Base-by-base conservation (phyloP, 306 rosid species). In the barrel medic (Medicago truncatula) region DNA sequence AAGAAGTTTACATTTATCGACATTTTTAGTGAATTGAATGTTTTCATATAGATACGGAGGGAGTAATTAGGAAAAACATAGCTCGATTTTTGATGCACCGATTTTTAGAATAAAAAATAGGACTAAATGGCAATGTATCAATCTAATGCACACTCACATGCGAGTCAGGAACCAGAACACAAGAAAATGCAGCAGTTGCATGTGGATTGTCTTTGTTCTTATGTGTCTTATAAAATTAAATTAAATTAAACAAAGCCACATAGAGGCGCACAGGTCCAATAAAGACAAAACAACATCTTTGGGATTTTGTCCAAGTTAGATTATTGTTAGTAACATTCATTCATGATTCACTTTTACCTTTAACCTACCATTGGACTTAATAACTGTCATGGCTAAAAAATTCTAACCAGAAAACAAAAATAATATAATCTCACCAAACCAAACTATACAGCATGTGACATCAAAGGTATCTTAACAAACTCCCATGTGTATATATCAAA, bases 61-160 rank as follows among this genome's bases (percentile, higher is more conserved):
- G n/a, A n/a, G n/a, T n/a, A 23, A 28, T 28, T 0, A 3, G 31
- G 31, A 3, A 18, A 4, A 20, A 57, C 67, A 17, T 34, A 40
- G 46, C 71, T 78, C 65, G 13, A 0, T 67, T 84, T 84, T 76
- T 71, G 82, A 74, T 73, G 87, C 67, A 72, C 60, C 79, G 62
- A 41, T 60, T 52, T 6, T 16, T 47, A 7, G 4, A 41, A 18
- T 17, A 60, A 47, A 50, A 74, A 38, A 58, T 39, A 0, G n/a
- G 23, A 36, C 1, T 2, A 75, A 70, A 83, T 63, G 75, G 67
- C 20, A 12, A 28, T 38, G 60, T 10, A 61, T 9, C 3, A 78
- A 50, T 56, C n/a, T 36, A 66, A 76, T 63, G 83, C 66, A 81
- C 57, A 69, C 69, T 85, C 88, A 81, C 88, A 81, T 85, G 88